Evolutionary conservation across 2,329 filamentous ascomycete genomes (phyloP).

Genomic region (Fusarium xyrophilum): DNA sequence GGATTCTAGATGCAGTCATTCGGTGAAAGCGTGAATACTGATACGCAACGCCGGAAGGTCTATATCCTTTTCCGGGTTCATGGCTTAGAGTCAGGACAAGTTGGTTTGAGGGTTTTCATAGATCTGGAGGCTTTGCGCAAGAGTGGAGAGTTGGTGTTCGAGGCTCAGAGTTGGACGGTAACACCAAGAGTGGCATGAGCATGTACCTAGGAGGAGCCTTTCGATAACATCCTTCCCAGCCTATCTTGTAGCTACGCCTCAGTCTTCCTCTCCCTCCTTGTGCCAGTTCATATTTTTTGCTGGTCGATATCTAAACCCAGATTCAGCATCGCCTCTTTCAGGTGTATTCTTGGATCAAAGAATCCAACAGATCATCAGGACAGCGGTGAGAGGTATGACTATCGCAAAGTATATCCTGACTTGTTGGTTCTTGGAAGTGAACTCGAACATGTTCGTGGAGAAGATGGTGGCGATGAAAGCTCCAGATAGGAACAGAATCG

Average conservation of each 20-base stretch:
- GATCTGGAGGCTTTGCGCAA: neutral
- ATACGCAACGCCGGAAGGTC: neutral
- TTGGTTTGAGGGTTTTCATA: neutral
- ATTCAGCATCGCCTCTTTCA: neutral
- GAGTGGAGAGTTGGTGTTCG: neutral
- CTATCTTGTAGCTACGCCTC: too few species aligned
- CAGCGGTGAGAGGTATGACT: accelerated
- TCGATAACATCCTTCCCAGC: accelerated
- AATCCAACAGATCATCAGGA: neutral
- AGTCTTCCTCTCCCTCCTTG: neutral
- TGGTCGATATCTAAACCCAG: too few species aligned
- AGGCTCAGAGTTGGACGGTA: neutral
- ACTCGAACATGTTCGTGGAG: neutral
- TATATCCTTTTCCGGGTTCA: accelerated
- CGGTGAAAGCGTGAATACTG: accelerated
- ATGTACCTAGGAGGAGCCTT: too few species aligned
- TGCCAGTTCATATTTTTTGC: too few species aligned
- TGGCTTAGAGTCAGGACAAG: neutral
- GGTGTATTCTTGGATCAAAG: neutral
- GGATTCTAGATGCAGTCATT: neutral
- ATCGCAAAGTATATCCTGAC: neutral
- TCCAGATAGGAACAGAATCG: neutral
- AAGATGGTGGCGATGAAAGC: neutral
- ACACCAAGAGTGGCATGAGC: accelerated
- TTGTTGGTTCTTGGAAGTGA: neutral